phyloP scores from a whole-genome alignment of 1,139 yeast species.

The Trichomonascaceae sp. region DNA sequence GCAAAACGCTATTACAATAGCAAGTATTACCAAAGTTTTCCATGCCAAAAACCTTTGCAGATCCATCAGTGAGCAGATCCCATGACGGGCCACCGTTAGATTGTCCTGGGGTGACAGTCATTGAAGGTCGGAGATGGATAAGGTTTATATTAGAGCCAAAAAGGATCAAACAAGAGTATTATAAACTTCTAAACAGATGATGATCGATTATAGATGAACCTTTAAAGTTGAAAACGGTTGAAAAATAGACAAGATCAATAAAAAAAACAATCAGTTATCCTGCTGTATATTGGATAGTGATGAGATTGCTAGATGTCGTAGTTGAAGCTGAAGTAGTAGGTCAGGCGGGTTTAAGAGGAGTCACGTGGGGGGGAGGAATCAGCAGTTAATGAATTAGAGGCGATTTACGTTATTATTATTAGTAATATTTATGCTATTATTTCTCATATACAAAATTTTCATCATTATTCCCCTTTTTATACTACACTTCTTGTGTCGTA shows the following conservation, averaged over 20 bases:
- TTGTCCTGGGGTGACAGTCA: not conserved
- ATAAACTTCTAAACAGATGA: not conserved
- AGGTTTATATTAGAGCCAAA: not conserved
- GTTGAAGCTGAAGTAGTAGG: not conserved
- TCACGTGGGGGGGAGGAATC: not conserved
- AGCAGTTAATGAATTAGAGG: not conserved
- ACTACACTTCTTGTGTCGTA: not conserved
- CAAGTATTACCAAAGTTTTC: constrained; percentile 94
- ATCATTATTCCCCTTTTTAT: too few relatives aligned
- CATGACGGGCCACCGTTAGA: constrained; percentile 3
- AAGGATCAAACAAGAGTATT: not conserved
- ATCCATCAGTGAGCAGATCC: constrained; percentile 23
- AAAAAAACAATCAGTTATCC: not conserved
- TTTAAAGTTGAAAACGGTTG: not conserved
- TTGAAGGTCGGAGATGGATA: not conserved
- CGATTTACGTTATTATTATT: not conserved
- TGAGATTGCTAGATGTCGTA: not conserved
- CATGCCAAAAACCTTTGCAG: constrained; percentile 71
- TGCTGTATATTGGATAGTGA: not conserved
- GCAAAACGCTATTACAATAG: constrained; percentile 87
- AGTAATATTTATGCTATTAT: too few relatives aligned
- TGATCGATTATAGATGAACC: not conserved
- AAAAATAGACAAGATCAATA: not conserved
- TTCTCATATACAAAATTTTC: too few relatives aligned
- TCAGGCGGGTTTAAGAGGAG: not conserved